A percentile compares a stretch with the other conserved stretches of the same genome.
Evolutionary conservation across 108 stramenopile genomes (phyloP).

Genomic region (Nitzschia palea): DNA sequence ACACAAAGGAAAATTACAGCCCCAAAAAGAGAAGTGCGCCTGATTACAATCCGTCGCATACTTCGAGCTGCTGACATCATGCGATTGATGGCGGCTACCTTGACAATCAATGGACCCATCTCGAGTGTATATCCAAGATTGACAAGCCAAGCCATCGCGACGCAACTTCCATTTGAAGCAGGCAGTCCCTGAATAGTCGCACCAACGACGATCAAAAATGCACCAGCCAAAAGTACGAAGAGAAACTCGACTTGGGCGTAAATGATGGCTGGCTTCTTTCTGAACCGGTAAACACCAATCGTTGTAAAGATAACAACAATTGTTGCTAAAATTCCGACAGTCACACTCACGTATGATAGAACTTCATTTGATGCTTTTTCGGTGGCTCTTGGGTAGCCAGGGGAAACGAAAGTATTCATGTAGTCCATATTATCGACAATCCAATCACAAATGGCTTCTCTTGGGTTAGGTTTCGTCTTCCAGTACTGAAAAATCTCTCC

Average conservation of each 20-base stretch:
- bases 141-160: constrained; percentile 34
- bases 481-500: constrained; percentile 6
- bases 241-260: constrained; percentile 43
- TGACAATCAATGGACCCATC: constrained; percentile 43
- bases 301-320: neutral
- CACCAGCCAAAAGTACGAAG: constrained; percentile 26
- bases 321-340: constrained; percentile 7
- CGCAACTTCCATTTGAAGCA: constrained; percentile 29
- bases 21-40: constrained; percentile 14
- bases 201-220: constrained; percentile 30
- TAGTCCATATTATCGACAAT: constrained; percentile 22
- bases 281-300: neutral
- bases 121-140: constrained; percentile 37
- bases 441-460: constrained; percentile 39
- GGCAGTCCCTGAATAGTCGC: constrained; percentile 20
- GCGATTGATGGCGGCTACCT: constrained; percentile 45
- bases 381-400: constrained; percentile 5
- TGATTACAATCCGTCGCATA: constrained; percentile 35
- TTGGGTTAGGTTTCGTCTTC: neutral
- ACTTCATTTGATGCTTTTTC: neutral
- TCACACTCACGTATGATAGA: constrained; percentile 1
- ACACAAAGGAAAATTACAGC: constrained; percentile 10
- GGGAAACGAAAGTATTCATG: constrained; percentile 20
- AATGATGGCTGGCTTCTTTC: constrained; percentile 7
- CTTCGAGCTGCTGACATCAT: constrained; percentile 13